Conservation (phyloP, 495 filamentous ascomycete genomes). For the Rhypophila decipiens region DNA sequence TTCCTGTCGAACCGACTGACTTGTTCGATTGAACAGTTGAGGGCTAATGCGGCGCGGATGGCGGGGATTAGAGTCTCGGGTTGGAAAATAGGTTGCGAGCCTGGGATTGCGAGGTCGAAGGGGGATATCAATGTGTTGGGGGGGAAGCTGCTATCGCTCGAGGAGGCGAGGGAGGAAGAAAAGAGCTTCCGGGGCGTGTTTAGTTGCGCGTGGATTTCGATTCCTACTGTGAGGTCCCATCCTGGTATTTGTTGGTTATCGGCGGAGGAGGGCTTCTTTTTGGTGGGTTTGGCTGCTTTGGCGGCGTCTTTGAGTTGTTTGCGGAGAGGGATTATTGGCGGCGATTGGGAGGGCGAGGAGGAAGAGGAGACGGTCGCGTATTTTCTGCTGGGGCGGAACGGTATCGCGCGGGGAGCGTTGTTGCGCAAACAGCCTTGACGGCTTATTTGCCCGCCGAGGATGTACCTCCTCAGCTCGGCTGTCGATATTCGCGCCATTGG, state of each 20-base stretch:
- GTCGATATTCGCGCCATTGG: conserved; percentile 31
- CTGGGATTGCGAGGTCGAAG: conserved; percentile 87
- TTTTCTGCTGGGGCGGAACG: background rate
- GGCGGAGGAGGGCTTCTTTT: conserved; percentile 35
- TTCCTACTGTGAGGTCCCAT: conserved; percentile 90
- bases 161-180: conserved; percentile 62
- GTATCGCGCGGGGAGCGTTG: conserved; percentile 4
- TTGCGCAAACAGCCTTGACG: conserved; percentile 34
- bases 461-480: conserved; percentile 38
- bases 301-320: conserved; percentile 72
- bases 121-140: conserved; percentile 82
- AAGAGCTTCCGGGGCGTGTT: conserved; percentile 84
- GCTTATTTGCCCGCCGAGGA: conserved; percentile 38
- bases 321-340: conserved; percentile 44
- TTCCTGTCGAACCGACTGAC: conserved; percentile 87
- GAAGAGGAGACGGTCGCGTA: background rate
- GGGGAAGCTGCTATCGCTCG: conserved; percentile 53
- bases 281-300: conserved; percentile 42
- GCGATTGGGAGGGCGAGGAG: background rate
- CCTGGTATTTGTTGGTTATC: conserved; percentile 48
- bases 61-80: conserved; percentile 78
- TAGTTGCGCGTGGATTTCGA: conserved; percentile 96
- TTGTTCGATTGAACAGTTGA: conserved; percentile 70
- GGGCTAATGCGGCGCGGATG: conserved; percentile 76
- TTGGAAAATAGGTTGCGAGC: conserved; percentile 83